Conservation (phyloP, 139 green algal genomes). For the Chlamydomonas sphaeroides region DNA sequence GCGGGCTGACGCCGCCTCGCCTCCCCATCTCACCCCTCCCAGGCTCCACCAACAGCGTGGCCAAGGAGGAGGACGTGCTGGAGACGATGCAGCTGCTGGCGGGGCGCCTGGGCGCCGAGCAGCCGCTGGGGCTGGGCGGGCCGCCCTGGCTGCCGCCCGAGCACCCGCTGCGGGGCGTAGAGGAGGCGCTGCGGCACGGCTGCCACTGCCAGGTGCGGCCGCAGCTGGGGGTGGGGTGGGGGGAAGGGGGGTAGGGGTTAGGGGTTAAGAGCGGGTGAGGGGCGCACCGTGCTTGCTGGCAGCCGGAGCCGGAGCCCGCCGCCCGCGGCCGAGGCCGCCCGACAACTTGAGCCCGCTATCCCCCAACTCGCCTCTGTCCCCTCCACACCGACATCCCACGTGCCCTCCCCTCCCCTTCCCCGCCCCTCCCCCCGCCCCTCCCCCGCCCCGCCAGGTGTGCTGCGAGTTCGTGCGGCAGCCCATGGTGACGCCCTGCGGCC, state of each 20-base stretch:
- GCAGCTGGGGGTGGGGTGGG: background rate
- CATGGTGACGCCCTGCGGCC: slow-evolving; percentile 89
- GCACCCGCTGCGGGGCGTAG: slow-evolving; percentile 72
- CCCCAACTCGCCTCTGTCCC: no score
- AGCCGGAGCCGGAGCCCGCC: no score
- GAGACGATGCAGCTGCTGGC: slow-evolving; percentile 77
- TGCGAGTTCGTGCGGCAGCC: slow-evolving; percentile 40
- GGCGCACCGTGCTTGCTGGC: no score
- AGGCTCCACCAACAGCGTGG: slow-evolving; percentile 48
- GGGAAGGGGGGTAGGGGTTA: no score
- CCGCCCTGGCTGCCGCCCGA: slow-evolving; percentile 49
- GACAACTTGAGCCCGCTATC: no score
- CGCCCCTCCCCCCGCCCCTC: background rate
- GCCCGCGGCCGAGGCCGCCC: no score
- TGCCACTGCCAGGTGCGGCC: slow-evolving; percentile 47
- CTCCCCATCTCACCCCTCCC: background rate
- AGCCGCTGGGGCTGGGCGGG: background rate
- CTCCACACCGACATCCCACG: background rate
- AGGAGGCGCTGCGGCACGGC: slow-evolving; percentile 68
- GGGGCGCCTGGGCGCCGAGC: slow-evolving; percentile 4
- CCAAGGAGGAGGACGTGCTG: slow-evolving; percentile 59
- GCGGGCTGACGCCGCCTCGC: background rate
- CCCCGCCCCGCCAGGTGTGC: slow-evolving; percentile 35
- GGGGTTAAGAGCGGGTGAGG: no score
- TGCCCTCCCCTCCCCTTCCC: background rate